A percentile compares a stretch with the other conserved stretches of the same genome.
These are phyloP conservation scores for Capsicum chinense DNA, from an alignment of 257 asterid species.

Conservation along the genomic window DNA sequence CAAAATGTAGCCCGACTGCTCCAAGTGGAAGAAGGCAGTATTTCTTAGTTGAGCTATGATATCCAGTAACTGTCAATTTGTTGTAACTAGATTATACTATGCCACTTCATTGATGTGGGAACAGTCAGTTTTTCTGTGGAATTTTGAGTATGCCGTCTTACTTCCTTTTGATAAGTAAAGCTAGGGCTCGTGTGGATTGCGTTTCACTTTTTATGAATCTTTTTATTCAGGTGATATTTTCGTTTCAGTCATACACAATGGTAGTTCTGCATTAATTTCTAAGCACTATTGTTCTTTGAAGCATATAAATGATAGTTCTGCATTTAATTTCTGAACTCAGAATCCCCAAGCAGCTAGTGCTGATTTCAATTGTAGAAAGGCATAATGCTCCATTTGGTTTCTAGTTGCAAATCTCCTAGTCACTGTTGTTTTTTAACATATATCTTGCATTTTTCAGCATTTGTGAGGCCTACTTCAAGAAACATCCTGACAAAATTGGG, in stretches of 20 bases:
- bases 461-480: slow-evolving; percentile 94
- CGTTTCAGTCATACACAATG: background rate
- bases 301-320: background rate
- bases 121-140: background rate
- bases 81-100: background rate
- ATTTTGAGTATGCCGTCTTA: background rate
- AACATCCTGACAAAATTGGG: slow-evolving; percentile 92
- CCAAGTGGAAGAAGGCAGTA: slow-evolving; percentile 10
- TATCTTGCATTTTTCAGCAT: slow-evolving; percentile 56
- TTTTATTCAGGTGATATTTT: background rate
- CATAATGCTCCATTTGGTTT: background rate
- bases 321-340: background rate
- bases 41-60: slow-evolving; percentile 9
- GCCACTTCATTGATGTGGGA: background rate
- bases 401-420: background rate
- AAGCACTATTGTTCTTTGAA: slow-evolving; percentile 10
- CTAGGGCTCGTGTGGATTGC: background rate
- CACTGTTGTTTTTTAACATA: slow-evolving; percentile 30
- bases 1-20: background rate
- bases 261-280: background rate
- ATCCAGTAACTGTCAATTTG: background rate
- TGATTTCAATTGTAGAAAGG: background rate
- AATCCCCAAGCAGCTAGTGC: background rate
- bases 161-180: background rate
- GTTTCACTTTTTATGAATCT: slow-evolving; percentile 7